Conservation (phyloP, 352 stramenopile genomes). For the Phytophthora quininea region DNA sequence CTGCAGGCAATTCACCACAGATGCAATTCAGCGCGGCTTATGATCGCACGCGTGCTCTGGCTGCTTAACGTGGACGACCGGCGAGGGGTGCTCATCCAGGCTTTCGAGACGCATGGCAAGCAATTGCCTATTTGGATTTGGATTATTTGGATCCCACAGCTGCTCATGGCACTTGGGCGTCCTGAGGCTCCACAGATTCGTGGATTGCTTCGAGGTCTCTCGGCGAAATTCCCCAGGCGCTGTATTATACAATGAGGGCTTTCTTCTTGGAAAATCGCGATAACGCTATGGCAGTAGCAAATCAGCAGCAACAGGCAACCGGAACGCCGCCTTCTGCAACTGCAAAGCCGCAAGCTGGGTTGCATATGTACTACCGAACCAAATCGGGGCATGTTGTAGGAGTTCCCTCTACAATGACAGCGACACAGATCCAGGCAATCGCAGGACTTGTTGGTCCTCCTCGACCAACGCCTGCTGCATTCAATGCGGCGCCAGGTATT, state of each 20-base stretch:
- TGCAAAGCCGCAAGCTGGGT: constrained; percentile 24
- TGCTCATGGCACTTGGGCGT: constrained; percentile 95
- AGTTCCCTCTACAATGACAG: constrained; percentile 61
- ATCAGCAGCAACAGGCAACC: constrained; percentile 39
- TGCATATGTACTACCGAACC: constrained; percentile 75
- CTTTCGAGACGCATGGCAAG: constrained; percentile 94
- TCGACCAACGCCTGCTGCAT: constrained; percentile 62
- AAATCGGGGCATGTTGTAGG: constrained; percentile 83
- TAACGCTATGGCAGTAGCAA: constrained; percentile 65
- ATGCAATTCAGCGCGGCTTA: constrained; percentile 86
- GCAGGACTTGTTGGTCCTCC: constrained; percentile 74
- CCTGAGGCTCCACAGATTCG: constrained; percentile 91
- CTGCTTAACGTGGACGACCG: constrained; percentile 91
- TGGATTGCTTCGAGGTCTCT: constrained; percentile 77
- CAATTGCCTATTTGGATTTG: constrained; percentile 98
- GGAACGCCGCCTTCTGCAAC: constrained; percentile 31
- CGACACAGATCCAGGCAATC: constrained; percentile 71
- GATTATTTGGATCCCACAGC: constrained; percentile 98
- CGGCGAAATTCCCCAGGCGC: constrained; percentile 96
- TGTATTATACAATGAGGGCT: constrained; percentile 98
- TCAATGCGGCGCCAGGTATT: constrained; percentile 64
- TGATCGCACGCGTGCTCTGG: constrained; percentile 92
- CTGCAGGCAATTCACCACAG: constrained; percentile 93
- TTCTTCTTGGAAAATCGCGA: constrained; percentile 98
- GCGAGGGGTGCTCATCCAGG: constrained; percentile 68